phyloP scores from a whole-genome alignment of 805 yeast genomes.

The Aciculoconidium aculeatum region DNA sequence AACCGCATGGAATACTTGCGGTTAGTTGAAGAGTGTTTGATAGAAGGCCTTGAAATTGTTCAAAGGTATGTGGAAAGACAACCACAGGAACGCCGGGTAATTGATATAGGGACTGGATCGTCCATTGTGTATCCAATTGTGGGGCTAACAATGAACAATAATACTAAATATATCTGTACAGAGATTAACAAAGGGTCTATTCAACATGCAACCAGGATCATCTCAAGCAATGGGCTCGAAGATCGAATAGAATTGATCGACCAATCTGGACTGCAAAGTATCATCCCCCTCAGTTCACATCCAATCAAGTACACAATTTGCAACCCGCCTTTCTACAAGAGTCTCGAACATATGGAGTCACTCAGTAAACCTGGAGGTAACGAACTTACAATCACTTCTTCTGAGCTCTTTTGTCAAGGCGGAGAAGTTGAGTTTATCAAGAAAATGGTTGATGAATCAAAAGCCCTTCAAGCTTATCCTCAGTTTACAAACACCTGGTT shows the following conservation, averaged over 20 bases:
- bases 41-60: constrained; percentile 7
- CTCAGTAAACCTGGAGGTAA: constrained; percentile 6
- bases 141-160: constrained; percentile 5
- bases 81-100: constrained; percentile 3
- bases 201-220: constrained; percentile 6
- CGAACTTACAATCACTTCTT: constrained; percentile 6
- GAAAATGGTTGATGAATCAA: constrained; percentile 10
- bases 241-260: constrained; percentile 1
- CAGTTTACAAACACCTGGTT: constrained; percentile 12
- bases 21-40: constrained; percentile 11
- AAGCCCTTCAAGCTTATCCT: constrained; percentile 1
- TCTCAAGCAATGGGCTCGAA: constrained; percentile 2
- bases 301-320: constrained; percentile 12
- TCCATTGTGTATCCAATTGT: constrained; percentile 14
- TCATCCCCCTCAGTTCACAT: background rate
- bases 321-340: constrained; percentile 18
- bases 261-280: background rate
- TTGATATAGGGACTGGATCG: constrained; percentile 19
- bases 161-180: constrained; percentile 10
- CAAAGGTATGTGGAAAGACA: constrained; percentile 1
- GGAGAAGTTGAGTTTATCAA: constrained; percentile 14
- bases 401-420: constrained; percentile 12
- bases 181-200: constrained; percentile 12
- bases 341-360: constrained; percentile 4
- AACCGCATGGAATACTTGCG: constrained; percentile 14